Evolutionary conservation across 148 eudicot genomes (phyloP), one percentile per base, ranked within the genome.

Genomic region (Rheum nobile): DNA sequence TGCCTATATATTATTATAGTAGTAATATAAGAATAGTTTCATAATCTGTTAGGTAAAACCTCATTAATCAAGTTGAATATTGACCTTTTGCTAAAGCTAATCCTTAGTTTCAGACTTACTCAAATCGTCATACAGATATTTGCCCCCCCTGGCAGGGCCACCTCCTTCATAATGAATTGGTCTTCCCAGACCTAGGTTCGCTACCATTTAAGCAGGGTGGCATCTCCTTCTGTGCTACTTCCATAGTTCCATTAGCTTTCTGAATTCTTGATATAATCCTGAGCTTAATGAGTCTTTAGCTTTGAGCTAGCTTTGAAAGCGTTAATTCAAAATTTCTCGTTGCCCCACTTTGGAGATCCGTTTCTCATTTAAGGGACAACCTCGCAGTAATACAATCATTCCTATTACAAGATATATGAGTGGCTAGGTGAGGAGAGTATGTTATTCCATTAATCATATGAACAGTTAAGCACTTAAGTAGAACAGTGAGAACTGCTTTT

Each of bases 11-110:
- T 61, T 13, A 11, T 61, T 6, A 29, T 29, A 61, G 35, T 10
- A 12, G 32, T 61, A 61, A 28, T 21, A 61, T 14, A 29, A 61
- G 19, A 61, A 31, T 28, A 59, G 16, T 59, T 57, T 31, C 67
- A 37, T 61, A 14, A 28, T 28, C 29, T 28, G n/a, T 61, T 29
- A 13, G n/a, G 67, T 29, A 61, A 29, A 28, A 61, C 67, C 67
- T 61, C 67, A 61, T 61, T 61, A 28, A 61, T 61, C 67, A 61
- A 28, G 67, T 61, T 61, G 67, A 61, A 13, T n/a, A 29, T 61
- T 31, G 29, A 61, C 67, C 37, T 61, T 61, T 61, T 31, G 41
- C n/a, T 65, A 32, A 65, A 65, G 41, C 21, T 65, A 65, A 65
- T 65, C 70, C 70, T 65, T 65, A 61, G 38, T 28, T 34, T 29